phyloP scores from a whole-genome alignment of 2,329 filamentous ascomycete species.

The Plectosphaerella cucumerina region DNA sequence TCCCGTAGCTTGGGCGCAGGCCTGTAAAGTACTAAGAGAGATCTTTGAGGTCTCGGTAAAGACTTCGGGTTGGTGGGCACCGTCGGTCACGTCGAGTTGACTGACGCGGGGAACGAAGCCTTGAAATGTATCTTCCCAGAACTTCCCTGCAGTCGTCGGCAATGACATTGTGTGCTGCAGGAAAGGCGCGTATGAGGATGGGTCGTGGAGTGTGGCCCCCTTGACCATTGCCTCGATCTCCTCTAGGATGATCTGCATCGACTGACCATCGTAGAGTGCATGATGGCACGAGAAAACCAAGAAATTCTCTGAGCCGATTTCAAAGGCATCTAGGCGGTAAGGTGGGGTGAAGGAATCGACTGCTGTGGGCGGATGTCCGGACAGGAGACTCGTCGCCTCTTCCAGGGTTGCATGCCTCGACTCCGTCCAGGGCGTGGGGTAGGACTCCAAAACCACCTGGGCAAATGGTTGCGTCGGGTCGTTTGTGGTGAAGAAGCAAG shows the following conservation, averaged over 20 bases:
- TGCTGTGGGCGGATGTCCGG: constrained; percentile 28
- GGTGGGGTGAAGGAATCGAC: constrained; percentile 42
- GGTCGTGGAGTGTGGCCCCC: constrained; percentile 38
- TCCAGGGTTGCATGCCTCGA: constrained; percentile 28
- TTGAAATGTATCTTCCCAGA: constrained; percentile 60
- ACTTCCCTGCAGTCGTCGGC: constrained; percentile 47
- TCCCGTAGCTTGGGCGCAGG: constrained; percentile 45
- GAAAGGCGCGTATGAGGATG: constrained; percentile 59
- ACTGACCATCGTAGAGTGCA: constrained; percentile 80
- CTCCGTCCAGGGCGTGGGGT: constrained; percentile 34
- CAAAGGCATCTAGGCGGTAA: constrained; percentile 39
- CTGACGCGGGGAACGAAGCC: constrained; percentile 35
- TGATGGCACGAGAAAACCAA: constrained; percentile 64
- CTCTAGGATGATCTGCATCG: constrained; percentile 63
- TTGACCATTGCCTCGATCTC: constrained; percentile 63
- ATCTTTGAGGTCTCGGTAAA: constrained; percentile 8
- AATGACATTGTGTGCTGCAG: constrained; percentile 52
- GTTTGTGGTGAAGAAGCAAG: constrained; percentile 66
- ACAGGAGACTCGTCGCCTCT: constrained; percentile 33
- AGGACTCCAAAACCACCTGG: constrained; percentile 62
- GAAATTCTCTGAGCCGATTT: constrained; percentile 23
- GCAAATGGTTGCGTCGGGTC: constrained; percentile 59
- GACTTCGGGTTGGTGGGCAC: too few relatives aligned
- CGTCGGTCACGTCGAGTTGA: not conserved
- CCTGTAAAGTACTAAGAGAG: constrained; percentile 41